Percentiles rank a stretch among this genome's conserved stretches.
These are phyloP conservation scores for Sporisorium sorghi DNA, from an alignment of 1,284 basidiomycete genomes.

Conservation along the genomic window DNA sequence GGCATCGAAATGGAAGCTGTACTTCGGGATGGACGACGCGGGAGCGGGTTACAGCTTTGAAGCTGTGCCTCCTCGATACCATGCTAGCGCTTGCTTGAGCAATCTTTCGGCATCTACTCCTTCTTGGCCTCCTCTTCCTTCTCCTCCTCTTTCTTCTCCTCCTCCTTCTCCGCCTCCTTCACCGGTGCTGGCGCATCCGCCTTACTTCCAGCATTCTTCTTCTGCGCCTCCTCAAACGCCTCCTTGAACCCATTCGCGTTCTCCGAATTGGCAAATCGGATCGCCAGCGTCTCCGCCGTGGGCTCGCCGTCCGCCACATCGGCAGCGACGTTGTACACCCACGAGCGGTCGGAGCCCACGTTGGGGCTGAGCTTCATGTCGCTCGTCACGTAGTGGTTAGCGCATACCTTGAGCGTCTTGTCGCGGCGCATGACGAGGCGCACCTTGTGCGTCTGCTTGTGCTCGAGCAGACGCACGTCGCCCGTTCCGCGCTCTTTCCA, in stretches of 20 bases:
- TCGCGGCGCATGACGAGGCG: constrained; percentile 99
- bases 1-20: background rate
- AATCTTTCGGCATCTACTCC: constrained; percentile 14
- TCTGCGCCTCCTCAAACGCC: constrained; percentile 64
- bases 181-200: constrained; percentile 29
- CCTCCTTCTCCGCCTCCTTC: constrained; percentile 31
- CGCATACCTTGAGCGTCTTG: constrained; percentile 99
- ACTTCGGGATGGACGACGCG: background rate
- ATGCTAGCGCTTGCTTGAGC: background rate
- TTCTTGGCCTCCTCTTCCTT: constrained; percentile 41
- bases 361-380: constrained; percentile 98
- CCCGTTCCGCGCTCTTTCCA: constrained; percentile 89
- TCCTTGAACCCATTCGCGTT: constrained; percentile 71
- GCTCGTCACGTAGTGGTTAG: constrained; percentile 89
- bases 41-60: constrained; percentile 37
- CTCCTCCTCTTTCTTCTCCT: constrained; percentile 39
- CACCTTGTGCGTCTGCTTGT: constrained; percentile 88
- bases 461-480: constrained; percentile 72
- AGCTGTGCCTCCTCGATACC: background rate
- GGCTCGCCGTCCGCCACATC: constrained; percentile 86
- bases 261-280: constrained; percentile 96
- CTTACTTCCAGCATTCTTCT: constrained; percentile 51
- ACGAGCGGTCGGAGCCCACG: constrained; percentile 97
- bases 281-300: constrained; percentile 92
- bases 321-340: constrained; percentile 93